Conservation (phyloP, 495 filamentous ascomycete species). For the Xylaria cubensis region DNA sequence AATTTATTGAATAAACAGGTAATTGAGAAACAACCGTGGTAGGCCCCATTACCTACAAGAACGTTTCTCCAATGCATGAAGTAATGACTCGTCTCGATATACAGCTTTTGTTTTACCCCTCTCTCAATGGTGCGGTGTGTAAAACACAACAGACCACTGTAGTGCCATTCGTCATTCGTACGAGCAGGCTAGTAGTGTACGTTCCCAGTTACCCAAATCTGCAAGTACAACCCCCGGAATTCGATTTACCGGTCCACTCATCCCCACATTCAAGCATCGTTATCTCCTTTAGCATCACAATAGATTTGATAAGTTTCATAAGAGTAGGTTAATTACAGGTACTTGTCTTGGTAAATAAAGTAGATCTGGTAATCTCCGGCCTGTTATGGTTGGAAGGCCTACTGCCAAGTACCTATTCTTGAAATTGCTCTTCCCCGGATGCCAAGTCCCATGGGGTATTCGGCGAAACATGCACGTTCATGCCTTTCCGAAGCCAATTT, state of each 20-base stretch:
- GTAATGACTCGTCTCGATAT: background rate
- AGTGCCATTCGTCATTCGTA: background rate
- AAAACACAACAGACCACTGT: background rate
- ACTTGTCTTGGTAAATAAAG: background rate
- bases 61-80: background rate
- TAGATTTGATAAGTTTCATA: background rate
- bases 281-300: background rate
- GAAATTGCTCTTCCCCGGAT: background rate
- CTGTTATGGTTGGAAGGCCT: slow-evolving; percentile 1
- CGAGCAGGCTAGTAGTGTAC: background rate
- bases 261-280: background rate
- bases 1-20: background rate
- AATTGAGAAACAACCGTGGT: background rate
- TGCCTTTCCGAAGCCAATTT: background rate
- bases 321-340: no score
- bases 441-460: background rate
- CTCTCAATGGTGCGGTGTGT: background rate
- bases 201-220: background rate
- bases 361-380: background rate
- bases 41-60: background rate
- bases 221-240: background rate
- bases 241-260: background rate
- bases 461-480: slow-evolving; percentile 4
- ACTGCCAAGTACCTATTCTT: background rate
- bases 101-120: background rate